These are phyloP conservation scores for Kitagawia praeruptora DNA, from an alignment of 129 eudicot genomes.

Conservation along the genomic window DNA sequence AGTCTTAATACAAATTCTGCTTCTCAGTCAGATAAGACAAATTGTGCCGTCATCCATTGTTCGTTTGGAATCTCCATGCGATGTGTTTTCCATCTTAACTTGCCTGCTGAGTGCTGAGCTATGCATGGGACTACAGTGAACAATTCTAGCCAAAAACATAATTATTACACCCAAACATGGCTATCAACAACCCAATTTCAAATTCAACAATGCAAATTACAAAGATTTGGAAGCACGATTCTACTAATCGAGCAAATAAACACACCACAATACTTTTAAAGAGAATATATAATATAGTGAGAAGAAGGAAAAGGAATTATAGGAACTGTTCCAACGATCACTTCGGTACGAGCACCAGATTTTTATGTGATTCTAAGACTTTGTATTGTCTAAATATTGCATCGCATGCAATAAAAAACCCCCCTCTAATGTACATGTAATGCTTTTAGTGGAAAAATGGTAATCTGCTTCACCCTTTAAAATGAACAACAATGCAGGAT, in stretches of 20 bases:
- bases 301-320: conserved; percentile 16
- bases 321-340: conserved; percentile 22
- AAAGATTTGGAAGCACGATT: conserved; percentile 22
- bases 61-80: too few species aligned
- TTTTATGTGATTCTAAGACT: conserved; percentile 22
- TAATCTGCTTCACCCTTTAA: conserved; percentile 10
- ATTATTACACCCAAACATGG: background rate
- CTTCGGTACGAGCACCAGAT: conserved; percentile 12
- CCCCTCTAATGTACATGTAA: conserved; percentile 45
- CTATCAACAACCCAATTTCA: conserved; percentile 10
- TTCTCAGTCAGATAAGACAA: too few species aligned
- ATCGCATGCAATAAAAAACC: conserved; percentile 16
- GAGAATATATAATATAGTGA: conserved; percentile 30
- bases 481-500: conserved; percentile 77
- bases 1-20: too few species aligned
- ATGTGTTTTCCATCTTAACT: too few species aligned
- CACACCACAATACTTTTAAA: conserved; percentile 26
- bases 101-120: too few species aligned
- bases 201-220: conserved; percentile 16
- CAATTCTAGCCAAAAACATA: background rate
- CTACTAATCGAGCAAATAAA: conserved; percentile 41
- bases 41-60: too few species aligned
- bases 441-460: background rate
- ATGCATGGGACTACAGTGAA: too few species aligned
- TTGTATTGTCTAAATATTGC: conserved; percentile 15